Evolutionary conservation across 1,139 yeast genomes (phyloP).

Genomic region (Blastobotrys serpentis): DNA sequence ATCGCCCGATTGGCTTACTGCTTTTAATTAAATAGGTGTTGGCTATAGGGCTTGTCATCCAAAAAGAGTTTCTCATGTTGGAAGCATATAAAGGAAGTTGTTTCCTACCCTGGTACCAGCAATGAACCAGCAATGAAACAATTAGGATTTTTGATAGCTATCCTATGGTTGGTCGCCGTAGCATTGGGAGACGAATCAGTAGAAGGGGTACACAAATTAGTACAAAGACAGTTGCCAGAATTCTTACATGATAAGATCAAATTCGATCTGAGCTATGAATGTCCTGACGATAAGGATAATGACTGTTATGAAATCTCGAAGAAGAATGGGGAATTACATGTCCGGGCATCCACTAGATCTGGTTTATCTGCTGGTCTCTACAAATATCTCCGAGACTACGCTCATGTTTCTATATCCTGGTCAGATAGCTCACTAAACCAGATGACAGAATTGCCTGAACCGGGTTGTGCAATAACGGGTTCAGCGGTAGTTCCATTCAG

Average conservation of each 20-base stretch:
- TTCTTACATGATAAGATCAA: not conserved
- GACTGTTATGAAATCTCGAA: not conserved
- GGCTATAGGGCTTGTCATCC: not conserved
- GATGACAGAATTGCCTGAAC: constrained; percentile 15
- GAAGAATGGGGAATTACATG: constrained; percentile 8
- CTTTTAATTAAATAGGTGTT: not conserved
- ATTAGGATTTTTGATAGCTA: not conserved
- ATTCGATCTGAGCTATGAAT: not conserved
- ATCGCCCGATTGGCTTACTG: not conserved
- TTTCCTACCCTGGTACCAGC: not conserved
- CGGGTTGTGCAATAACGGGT: constrained; percentile 12
- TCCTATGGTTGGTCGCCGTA: not conserved
- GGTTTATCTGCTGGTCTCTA: constrained; percentile 21
- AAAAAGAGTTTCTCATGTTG: not conserved
- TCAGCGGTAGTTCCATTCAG: constrained; percentile 19
- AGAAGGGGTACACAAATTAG: constrained; percentile 4
- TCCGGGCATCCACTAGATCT: constrained; percentile 16
- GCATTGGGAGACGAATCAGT: not conserved
- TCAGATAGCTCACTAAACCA: constrained; percentile 15
- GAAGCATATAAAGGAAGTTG: not conserved
- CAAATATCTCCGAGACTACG: constrained; percentile 19
- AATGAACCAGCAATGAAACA: not conserved
- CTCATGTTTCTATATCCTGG: constrained; percentile 23
- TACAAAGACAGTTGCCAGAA: constrained; percentile 2
- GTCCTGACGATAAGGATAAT: not conserved